phyloP scores from a whole-genome alignment of 1,284 basidiomycete genomes.

The Athelia sp. region DNA sequence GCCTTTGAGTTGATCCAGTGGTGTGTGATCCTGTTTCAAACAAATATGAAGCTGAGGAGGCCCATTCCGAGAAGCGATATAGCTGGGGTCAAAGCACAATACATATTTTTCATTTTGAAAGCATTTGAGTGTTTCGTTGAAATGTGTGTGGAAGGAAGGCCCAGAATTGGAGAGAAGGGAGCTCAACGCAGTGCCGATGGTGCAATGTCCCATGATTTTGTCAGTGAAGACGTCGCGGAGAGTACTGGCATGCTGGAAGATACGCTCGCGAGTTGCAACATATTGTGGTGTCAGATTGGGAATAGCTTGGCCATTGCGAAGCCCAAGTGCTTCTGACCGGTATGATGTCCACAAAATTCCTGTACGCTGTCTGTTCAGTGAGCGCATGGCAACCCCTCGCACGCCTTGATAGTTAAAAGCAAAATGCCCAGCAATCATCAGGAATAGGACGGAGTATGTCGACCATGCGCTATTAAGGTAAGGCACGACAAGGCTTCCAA shows the following conservation, averaged over 20 bases:
- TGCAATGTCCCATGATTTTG: constrained; percentile 31
- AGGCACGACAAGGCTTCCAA: constrained; percentile 53
- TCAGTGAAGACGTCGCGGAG: constrained; percentile 30
- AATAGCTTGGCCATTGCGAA: constrained; percentile 5
- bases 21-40: constrained; percentile 43
- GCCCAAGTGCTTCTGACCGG: constrained; percentile 11
- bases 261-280: constrained; percentile 28
- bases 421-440: constrained; percentile 50
- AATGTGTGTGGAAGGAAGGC: constrained; percentile 14
- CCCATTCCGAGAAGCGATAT: constrained; percentile 10
- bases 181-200: constrained; percentile 38
- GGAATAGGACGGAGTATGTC: constrained; percentile 47
- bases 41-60: constrained; percentile 31
- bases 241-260: constrained; percentile 29
- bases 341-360: constrained; percentile 46
- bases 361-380: constrained; percentile 56
- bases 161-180: constrained; percentile 18
- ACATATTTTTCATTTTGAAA: constrained; percentile 44
- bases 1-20: constrained; percentile 47
- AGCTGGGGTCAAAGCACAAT: constrained; percentile 37
- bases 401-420: constrained; percentile 57
- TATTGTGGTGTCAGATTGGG: constrained; percentile 21
- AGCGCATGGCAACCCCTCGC: constrained; percentile 46
- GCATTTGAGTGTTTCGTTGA: constrained; percentile 18
- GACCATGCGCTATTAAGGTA: constrained; percentile 40